Conservation (phyloP, 2,329 filamentous ascomycete genomes). For the Rhexocercosporidium sp. region DNA sequence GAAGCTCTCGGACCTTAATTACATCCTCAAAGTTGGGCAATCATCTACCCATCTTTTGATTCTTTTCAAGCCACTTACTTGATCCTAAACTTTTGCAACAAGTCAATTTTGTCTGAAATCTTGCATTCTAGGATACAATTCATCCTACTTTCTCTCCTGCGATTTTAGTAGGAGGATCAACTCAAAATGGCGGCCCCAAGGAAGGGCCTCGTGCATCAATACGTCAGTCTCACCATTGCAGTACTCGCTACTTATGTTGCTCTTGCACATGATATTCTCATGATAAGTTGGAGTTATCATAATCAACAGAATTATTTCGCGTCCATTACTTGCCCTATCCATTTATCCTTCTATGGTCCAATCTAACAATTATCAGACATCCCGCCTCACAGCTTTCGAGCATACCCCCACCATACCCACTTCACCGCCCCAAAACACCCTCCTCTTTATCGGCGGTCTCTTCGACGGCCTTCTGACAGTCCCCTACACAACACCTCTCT, state of each 20-base stretch:
- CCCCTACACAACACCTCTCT: slow-evolving; percentile 51
- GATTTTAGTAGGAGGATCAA: not conserved
- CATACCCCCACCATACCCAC: slow-evolving; percentile 32
- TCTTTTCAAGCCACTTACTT: not conserved
- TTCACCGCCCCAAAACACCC: slow-evolving; percentile 46
- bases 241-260: not conserved
- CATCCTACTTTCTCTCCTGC: not conserved
- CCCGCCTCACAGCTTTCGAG: slow-evolving; percentile 43
- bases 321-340: not conserved
- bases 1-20: too few relatives aligned
- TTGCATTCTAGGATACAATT: not conserved
- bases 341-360: not conserved
- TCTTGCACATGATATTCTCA: not conserved
- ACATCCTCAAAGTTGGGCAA: too few relatives aligned
- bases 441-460: slow-evolving; percentile 61
- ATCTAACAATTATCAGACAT: slow-evolving; percentile 28
- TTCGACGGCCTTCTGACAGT: slow-evolving; percentile 57
- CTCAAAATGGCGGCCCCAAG: slow-evolving; percentile 22
- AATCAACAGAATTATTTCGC: not conserved
- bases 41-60: too few relatives aligned
- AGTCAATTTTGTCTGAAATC: not conserved
- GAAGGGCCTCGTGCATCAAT: slow-evolving; percentile 33
- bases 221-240: slow-evolving; percentile 26
- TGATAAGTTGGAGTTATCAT: not conserved
- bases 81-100: not conserved